A percentile compares a stretch with the other conserved stretches of the same genome.
Conservation (phyloP, 331 rosid genomes). For the Malus hybrid region DNA sequence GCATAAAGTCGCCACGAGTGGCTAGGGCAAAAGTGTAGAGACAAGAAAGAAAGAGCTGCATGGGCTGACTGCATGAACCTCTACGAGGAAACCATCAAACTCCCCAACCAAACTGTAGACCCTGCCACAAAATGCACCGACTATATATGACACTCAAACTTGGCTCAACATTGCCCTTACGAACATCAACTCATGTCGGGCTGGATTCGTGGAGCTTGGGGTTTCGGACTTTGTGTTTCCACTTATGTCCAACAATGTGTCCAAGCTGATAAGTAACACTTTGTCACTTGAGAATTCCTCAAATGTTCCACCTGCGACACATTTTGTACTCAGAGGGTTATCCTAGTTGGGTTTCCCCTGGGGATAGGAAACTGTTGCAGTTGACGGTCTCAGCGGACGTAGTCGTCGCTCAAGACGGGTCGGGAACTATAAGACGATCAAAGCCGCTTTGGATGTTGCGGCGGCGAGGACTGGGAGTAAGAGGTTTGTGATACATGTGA, state of each 20-base stretch:
- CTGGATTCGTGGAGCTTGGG: constrained; percentile 42
- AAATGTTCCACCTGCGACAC: background rate
- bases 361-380: constrained; percentile 36
- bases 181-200: constrained; percentile 39
- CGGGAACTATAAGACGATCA: constrained; percentile 31
- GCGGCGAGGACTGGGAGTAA: constrained; percentile 22
- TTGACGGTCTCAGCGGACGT: constrained; percentile 21
- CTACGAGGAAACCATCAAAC: constrained; percentile 30
- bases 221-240: constrained; percentile 26
- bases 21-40: constrained; percentile 34
- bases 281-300: constrained; percentile 28
- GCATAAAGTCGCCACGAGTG: constrained; percentile 30
- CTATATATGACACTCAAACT: constrained; percentile 34
- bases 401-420: constrained; percentile 62
- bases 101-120: constrained; percentile 46
- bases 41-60: constrained; percentile 28
- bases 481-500: constrained; percentile 45
- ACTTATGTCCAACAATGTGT: constrained; percentile 36
- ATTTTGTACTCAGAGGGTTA: constrained; percentile 11
- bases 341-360: constrained; percentile 33
- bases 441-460: constrained; percentile 43
- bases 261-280: constrained; percentile 33
- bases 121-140: constrained; percentile 14
- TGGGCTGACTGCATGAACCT: constrained; percentile 48
- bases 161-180: constrained; percentile 57